Base-by-base conservation (phyloP, 2,329 filamentous ascomycete genomes). In the Pseudocercospora cruenta region DNA sequence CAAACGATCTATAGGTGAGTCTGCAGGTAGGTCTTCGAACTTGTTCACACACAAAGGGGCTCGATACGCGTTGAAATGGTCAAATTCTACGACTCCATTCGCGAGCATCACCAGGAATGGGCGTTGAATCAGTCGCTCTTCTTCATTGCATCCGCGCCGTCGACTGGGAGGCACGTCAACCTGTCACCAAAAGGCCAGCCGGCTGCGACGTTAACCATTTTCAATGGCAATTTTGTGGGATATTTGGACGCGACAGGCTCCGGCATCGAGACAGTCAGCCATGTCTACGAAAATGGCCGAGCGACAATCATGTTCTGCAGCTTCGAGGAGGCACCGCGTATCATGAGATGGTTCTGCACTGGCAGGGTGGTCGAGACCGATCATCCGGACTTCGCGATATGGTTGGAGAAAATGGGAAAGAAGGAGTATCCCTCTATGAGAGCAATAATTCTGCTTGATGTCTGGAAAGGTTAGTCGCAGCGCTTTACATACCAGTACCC, bases 171-270 rank as follows among this genome's bases (percentile, higher is more conserved):
- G 1, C 91, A 94, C 80, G 82, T 94, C 81, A 94, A 94, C 73
- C 80, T 93, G 63, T 93, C 90, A 0, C 90, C 91, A 58, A 93
- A 94, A 78, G 91, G 91, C 58, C 83, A 90, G 22, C 81, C 87
- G 0, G 82, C 85, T 19, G 80, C 84, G n/a, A 88, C 88, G 28
- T 87, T 91, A 72, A 82, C 86, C 33, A 81, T 91, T 61, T 80
- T 91, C 60, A 78, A 80, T 8, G 82, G 85, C 31, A 89, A 84
- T 67, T 81, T 82, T n/a, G 85, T 84, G 64, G 89, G 87, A 26
- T 94, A 93, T 74, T 82, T 93, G 63, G 91, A 94, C 74, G 86
- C 88, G 67, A 92, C 89, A 1, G 91, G 91, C 31, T 91, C 88
- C 33, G 91, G 91, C 24, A 88, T 85, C 73, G 91, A 94, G 80